Evolutionary conservation across 352 stramenopile genomes (phyloP).

Genomic region (Phytophthora hibernalis): DNA sequence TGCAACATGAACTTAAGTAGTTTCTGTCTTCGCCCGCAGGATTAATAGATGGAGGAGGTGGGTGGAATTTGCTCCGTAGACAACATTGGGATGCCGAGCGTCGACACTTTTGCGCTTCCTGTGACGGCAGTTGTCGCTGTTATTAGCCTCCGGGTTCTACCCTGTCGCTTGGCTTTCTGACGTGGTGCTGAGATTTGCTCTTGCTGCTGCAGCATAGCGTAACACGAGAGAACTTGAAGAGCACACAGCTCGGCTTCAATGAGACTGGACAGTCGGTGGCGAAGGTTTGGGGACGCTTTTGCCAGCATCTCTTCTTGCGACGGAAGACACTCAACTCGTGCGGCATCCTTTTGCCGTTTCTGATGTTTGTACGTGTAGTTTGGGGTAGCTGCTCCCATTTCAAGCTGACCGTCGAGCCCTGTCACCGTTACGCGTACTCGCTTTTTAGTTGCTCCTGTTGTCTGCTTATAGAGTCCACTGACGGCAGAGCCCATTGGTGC

Average conservation of each 20-base stretch:
- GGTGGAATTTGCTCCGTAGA: slow-evolving; percentile 59
- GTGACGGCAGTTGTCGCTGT: slow-evolving; percentile 21
- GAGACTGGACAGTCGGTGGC: slow-evolving; percentile 71
- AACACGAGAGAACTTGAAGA: slow-evolving; percentile 83
- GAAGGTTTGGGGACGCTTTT: slow-evolving; percentile 74
- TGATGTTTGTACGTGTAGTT: slow-evolving; percentile 37
- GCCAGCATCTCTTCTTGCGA: slow-evolving; percentile 83
- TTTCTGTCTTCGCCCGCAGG: neutral
- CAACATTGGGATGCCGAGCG: slow-evolving; percentile 58
- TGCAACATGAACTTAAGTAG: slow-evolving; percentile 20
- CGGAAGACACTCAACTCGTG: slow-evolving; percentile 47
- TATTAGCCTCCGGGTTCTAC: slow-evolving; percentile 21
- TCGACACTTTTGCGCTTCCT: slow-evolving; percentile 24
- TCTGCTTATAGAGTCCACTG: slow-evolving; percentile 24
- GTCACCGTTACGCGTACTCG: slow-evolving; percentile 27
- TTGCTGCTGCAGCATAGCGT: slow-evolving; percentile 68
- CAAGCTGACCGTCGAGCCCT: slow-evolving; percentile 15
- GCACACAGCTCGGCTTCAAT: slow-evolving; percentile 83
- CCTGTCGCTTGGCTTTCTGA: slow-evolving; percentile 38
- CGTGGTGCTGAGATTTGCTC: slow-evolving; percentile 31
- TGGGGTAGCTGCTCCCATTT: slow-evolving; percentile 6
- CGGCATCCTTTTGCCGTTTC: slow-evolving; percentile 35
- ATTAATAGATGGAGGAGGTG: slow-evolving; percentile 70
- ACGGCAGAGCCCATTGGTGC: slow-evolving; percentile 26
- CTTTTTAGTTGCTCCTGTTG: slow-evolving; percentile 40